A percentile compares a stretch with the other conserved stretches of the same genome.
phyloP scores from a whole-genome alignment of 768 basidiomycete genomes.

The Royoungia palumana region DNA sequence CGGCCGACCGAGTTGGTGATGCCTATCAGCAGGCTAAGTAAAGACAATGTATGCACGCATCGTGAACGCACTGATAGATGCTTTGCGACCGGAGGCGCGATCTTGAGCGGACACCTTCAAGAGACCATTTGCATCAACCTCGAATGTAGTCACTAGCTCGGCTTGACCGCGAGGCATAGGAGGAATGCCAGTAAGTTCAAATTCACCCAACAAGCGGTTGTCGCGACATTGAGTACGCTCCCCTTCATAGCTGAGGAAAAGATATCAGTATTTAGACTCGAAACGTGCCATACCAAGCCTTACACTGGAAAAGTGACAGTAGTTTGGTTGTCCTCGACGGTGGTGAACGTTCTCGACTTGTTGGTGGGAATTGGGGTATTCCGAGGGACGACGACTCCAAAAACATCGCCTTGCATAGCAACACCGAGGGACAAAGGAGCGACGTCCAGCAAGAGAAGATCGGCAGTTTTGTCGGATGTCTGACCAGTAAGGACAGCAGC shows the following conservation, averaged over 20 bases:
- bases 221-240: conserved; percentile 99
- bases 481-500: conserved; percentile 98
- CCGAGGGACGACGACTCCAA: conserved; percentile 98
- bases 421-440: conserved; percentile 98
- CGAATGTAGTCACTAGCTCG: conserved; percentile 98
- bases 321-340: conserved; percentile 99
- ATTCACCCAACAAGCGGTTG: conserved; percentile 98
- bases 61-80: conserved; percentile 78
- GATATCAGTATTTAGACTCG: conserved; percentile 5
- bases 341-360: conserved; percentile 98
- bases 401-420: conserved; percentile 99
- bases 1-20: conserved; percentile 99
- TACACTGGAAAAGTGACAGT: conserved; percentile 99
- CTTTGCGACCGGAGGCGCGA: conserved; percentile 98
- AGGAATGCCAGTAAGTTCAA: conserved; percentile 98
- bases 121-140: conserved; percentile 99
- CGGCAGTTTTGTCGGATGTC: conserved; percentile 98
- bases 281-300: conserved; percentile 21
- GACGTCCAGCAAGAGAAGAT: conserved; percentile 97
- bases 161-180: conserved; percentile 99
- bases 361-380: conserved; percentile 99
- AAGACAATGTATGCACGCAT: not conserved
- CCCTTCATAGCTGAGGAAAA: conserved; percentile 77
- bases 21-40: conserved; percentile 42
- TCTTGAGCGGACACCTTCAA: conserved; percentile 98